These are phyloP conservation scores for Monosporozyma servazzii DNA, from an alignment of 805 yeast genomes.

Conservation along the genomic window DNA sequence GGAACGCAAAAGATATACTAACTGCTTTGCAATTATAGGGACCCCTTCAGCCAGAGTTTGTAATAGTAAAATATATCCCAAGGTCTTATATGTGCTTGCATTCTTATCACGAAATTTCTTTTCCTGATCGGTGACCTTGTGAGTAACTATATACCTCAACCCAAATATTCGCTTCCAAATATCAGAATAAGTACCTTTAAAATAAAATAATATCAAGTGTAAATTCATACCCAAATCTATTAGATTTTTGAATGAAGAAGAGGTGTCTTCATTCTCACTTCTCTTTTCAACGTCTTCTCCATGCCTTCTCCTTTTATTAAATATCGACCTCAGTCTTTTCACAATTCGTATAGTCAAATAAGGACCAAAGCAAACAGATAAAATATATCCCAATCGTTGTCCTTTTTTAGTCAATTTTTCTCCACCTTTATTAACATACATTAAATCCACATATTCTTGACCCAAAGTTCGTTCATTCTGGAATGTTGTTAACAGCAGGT, in stretches of 20 bases:
- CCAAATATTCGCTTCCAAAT: constrained; percentile 71
- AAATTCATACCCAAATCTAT: constrained; percentile 49
- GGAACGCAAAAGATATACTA: background rate
- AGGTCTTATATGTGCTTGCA: constrained; percentile 52
- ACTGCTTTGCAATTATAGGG: constrained; percentile 1
- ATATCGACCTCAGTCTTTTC: constrained; percentile 8
- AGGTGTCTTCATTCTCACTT: background rate
- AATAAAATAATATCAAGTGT: constrained; percentile 75
- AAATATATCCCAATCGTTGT: constrained; percentile 49
- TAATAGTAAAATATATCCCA: constrained; percentile 53
- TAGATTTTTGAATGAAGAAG: constrained; percentile 29
- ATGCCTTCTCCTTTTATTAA: background rate
- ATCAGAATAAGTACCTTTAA: constrained; percentile 74
- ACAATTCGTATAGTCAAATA: constrained; percentile 33
- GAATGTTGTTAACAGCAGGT: constrained; percentile 67
- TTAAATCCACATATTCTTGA: constrained; percentile 83
- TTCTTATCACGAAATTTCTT: constrained; percentile 28
- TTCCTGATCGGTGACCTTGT: constrained; percentile 36
- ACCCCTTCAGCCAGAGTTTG: constrained; percentile 41
- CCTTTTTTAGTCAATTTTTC: constrained; percentile 36
- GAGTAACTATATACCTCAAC: constrained; percentile 68
- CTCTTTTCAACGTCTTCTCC: background rate
- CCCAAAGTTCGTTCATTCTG: constrained; percentile 78
- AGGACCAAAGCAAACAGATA: constrained; percentile 57
- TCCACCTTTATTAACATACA: constrained; percentile 52